These are phyloP conservation scores for Climacium dendroides DNA, from an alignment of 225 moss, liverwort and hornwort species.

Conservation along the genomic window DNA sequence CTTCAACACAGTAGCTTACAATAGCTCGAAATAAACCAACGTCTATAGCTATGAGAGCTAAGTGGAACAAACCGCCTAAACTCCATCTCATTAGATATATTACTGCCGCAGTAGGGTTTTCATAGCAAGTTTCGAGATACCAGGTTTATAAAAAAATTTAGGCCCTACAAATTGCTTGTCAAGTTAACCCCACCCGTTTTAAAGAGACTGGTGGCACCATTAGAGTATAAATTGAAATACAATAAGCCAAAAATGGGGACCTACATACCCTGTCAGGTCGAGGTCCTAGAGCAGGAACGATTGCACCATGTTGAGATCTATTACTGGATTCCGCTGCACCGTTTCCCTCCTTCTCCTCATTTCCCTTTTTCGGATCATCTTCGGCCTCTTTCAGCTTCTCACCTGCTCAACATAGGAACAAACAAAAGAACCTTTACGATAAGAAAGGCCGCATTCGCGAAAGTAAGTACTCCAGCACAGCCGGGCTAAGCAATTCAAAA, in stretches of 20 bases:
- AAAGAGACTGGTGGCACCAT: not conserved
- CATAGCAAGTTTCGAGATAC: not conserved
- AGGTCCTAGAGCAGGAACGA: conserved; percentile 81
- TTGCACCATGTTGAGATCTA: conserved; percentile 47
- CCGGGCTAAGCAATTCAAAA: not conserved
- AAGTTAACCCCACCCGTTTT: not conserved
- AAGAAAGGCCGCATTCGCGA: not conserved
- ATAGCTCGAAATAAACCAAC: not conserved
- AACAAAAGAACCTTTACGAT: not conserved
- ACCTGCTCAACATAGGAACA: conserved; percentile 12
- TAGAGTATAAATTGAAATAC: not conserved
- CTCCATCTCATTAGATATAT: not conserved
- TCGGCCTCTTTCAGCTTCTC: conserved; percentile 36
- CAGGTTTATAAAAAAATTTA: not conserved
- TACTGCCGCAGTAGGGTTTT: not conserved
- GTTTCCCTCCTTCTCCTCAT: conserved; percentile 54
- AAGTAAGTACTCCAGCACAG: not conserved
- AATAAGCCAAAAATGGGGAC: not conserved
- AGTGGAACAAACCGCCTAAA: not conserved
- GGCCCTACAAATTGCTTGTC: not conserved
- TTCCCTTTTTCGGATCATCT: conserved; percentile 23
- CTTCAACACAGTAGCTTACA: not conserved
- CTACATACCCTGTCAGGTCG: conserved; percentile 66
- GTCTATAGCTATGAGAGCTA: not conserved
- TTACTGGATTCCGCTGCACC: conserved; percentile 30